These are phyloP conservation scores for Exophiala phaeomuriformis DNA, from an alignment of 2,329 filamentous ascomycete species.

Conservation along the genomic window DNA sequence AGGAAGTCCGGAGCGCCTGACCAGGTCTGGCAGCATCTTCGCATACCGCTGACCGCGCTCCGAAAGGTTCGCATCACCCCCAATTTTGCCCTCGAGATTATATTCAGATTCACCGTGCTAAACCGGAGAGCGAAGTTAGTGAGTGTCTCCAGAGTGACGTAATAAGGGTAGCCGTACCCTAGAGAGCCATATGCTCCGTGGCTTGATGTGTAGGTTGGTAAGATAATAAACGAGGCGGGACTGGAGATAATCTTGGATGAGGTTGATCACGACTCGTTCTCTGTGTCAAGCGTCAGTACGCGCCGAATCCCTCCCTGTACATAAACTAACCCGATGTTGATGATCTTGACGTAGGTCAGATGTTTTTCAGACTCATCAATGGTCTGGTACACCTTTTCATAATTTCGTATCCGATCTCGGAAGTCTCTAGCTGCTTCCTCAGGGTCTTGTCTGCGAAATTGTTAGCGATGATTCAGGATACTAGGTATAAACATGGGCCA, in stretches of 20 bases:
- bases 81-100: constrained; percentile 85
- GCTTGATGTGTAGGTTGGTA: constrained; percentile 97
- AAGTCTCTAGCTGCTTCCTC: constrained; percentile 88
- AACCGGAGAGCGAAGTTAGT: constrained; percentile 33
- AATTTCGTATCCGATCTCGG: constrained; percentile 87
- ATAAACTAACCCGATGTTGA: constrained; percentile 69
- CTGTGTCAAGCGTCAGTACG: constrained; percentile 2
- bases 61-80: constrained; percentile 83
- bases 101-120: constrained; percentile 87
- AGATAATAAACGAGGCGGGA: constrained; percentile 96
- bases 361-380: constrained; percentile 83
- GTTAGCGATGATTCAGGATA: neutral
- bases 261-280: constrained; percentile 87
- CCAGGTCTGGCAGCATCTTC: constrained; percentile 71
- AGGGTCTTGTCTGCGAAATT: constrained; percentile 61
- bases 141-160: neutral
- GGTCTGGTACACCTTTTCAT: constrained; percentile 93
- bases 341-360: constrained; percentile 93
- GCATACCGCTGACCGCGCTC: constrained; percentile 82
- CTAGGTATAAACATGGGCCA: neutral
- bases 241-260: constrained; percentile 92
- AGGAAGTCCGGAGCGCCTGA: constrained; percentile 78
- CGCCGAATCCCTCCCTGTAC: neutral
- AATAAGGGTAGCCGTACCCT: constrained; percentile 42
- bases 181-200: constrained; percentile 92